Percentiles rank a stretch among this genome's conserved stretches.
Evolutionary conservation across 805 yeast genomes (phyloP).

Genomic region (Tetrapisispora taiwanensis): DNA sequence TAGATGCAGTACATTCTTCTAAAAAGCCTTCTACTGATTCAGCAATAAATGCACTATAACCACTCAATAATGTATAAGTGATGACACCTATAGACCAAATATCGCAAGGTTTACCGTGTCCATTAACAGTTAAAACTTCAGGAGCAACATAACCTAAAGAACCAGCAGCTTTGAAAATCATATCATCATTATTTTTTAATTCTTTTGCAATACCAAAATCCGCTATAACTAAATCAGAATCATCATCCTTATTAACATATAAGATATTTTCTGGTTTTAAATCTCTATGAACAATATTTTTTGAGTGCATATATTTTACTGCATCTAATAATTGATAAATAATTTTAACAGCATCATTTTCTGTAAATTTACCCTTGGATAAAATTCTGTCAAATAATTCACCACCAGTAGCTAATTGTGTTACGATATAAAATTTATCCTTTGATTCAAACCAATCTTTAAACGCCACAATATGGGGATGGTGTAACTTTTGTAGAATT

Average conservation of each 20-base stretch:
- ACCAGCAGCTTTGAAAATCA: conserved; percentile 69
- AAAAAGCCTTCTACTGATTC: conserved; percentile 75
- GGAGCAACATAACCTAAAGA: conserved; percentile 97
- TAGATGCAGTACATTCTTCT: conserved; percentile 60
- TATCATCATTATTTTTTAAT: conserved; percentile 48
- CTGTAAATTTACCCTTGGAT: conserved; percentile 74
- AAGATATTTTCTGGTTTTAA: conserved; percentile 89
- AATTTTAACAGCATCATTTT: conserved; percentile 71
- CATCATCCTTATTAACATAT: conserved; percentile 46
- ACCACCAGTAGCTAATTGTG: conserved; percentile 93
- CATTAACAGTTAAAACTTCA: conserved; percentile 69
- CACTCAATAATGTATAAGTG: conserved; percentile 80
- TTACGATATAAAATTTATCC: conserved; percentile 87
- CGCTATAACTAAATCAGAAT: conserved; percentile 74
- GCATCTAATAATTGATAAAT: conserved; percentile 70
- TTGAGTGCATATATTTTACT: conserved; percentile 61
- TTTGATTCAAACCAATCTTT: conserved; percentile 89
- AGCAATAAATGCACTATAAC: conserved; percentile 84
- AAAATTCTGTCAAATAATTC: conserved; percentile 85
- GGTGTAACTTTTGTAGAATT: conserved; percentile 55
- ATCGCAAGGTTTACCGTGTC: conserved; percentile 94
- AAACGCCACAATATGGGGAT: conserved; percentile 83
- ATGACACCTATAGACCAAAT: conserved; percentile 94
- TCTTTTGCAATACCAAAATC: conserved; percentile 94
- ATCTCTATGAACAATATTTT: conserved; percentile 84